Conservation (phyloP, 179 eudicot genomes). For the Actinidia arguta region DNA sequence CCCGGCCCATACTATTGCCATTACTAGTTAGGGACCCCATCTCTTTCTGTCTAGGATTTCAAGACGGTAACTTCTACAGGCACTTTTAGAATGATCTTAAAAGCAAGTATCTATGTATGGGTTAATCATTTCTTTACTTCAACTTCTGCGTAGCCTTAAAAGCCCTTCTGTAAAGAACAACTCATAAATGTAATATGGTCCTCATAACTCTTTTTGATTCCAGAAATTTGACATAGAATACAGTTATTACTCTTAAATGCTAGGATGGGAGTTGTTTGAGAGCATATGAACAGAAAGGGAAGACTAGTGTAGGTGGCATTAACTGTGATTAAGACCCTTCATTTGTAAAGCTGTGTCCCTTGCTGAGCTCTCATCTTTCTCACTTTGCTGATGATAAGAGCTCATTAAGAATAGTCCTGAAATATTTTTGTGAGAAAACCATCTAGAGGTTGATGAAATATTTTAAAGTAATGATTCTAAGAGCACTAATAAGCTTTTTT, state of each 20-base stretch:
- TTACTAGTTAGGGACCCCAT: neutral
- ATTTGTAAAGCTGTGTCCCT: constrained; percentile 9
- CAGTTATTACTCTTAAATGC: constrained; percentile 21
- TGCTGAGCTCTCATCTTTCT: neutral
- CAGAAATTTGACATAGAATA: constrained; percentile 11
- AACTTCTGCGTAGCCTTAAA: constrained; percentile 9
- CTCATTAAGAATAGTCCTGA: neutral
- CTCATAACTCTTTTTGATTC: neutral
- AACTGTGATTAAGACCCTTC: constrained; percentile 26
- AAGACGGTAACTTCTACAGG: constrained; percentile 7
- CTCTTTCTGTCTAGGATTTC: constrained; percentile 3
- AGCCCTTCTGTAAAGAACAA: constrained; percentile 2
- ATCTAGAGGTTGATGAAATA: neutral
- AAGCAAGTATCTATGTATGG: neutral
- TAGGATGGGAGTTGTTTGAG: constrained; percentile 5
- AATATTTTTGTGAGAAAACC: neutral
- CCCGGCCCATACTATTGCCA: no score
- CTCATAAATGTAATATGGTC: constrained; percentile 7
- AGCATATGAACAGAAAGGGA: constrained; percentile 11
- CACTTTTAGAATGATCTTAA: constrained; percentile 6
- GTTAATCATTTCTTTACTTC: constrained; percentile 14
- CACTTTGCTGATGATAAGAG: neutral
- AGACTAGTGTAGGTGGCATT: constrained; percentile 22
- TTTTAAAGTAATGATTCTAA: neutral
- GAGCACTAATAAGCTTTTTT: neutral